Base-by-base conservation (phyloP, 2,329 filamentous ascomycete species). In the Trichoderma polysporum region DNA sequence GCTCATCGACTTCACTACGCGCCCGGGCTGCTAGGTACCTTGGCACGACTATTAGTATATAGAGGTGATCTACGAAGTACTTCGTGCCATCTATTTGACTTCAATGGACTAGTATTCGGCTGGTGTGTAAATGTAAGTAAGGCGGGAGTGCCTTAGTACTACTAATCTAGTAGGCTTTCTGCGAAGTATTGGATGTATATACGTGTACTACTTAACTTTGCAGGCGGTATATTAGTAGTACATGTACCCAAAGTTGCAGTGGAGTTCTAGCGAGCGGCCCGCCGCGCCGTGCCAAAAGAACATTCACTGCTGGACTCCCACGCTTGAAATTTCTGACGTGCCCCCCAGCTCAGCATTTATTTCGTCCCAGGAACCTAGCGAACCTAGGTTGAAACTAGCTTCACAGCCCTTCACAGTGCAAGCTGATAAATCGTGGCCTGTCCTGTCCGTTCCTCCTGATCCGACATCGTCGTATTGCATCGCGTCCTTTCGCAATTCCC, bases 341-440 rank as follows among this genome's bases (percentile, higher is more conserved):
- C 52, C 62, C 57, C 66, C 65, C 67, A 57, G 66, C 59, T 72
- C 70, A 71, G 67, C 70, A 73, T 71, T 71, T 71, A 17, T 57
- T 37, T 39, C 35, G 56, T 27, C 27, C 37, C 39, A 33, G 35
- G 35, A 52, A 33, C 25, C 57, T 66, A 57, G 49, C 50, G 61
- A 65, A 27, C 50, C 62, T 49, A 19, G 66, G 63, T 59, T 65
- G 56, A 35, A 61, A 63, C 41, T 50, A 58, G 41, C 41, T 52
- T 53, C 53, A 50, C 27, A 69, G 69, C 69, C 68, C 58, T 60
- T 39, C 31, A 52, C 58, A 52, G 58, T 52, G 70, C 72, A 71
- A 19, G 69, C 66, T 68, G 69, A 69, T 69, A 72, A 76, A 76
- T 74, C 73, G 73, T 61, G 58, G 71, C 69, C 71, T 70, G 71